Base-by-base conservation (phyloP, 106 monocot genomes). In the Iris macrosiphon region DNA sequence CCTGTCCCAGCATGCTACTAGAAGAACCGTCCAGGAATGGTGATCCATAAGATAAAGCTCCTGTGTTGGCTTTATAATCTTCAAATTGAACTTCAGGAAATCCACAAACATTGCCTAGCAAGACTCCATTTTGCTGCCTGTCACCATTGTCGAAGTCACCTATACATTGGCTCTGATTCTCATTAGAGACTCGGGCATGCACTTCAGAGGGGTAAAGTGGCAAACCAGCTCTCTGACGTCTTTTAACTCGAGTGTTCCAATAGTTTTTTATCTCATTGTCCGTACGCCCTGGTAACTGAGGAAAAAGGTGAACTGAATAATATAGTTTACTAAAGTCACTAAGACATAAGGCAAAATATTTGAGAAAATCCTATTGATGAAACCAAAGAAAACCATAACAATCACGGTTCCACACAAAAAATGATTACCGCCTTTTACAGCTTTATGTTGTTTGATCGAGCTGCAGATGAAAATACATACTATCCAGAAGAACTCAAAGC, bases 181-280 rank as follows among this genome's bases (percentile, higher is more conserved):
- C 62, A 29, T 32, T 43, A 26, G 69, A 64, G 21, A 42, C 23
- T 55, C 40, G 50, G 20, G 9, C 17, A 45, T 2, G 35, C 1
- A 79, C 1, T 6, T 65, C 12, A 12, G 60, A 15, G 27, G 80
- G 80, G 38, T 80, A 80, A 21, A 80, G 12, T 20, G 79, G 76
- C 37, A 76, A 69, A 40, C 85, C 80, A 48, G 62, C 35, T 31
- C 75, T 49, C 41, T 41, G 46, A 3, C 27, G 52, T 40, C 72
- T 76, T 62, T 85, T 85, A 10, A 49, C 22, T 27, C 85, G 59
- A 11, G 79, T 85, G 26, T 85, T 85, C 85, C 85, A 85, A 13
- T 58, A 85, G 54, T 85, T 85, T 58, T 85, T 85, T 50, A 85
- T 85, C 48, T 85, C 85, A 45, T 80, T 85, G 45, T 85, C 85